Percentiles rank a stretch among this genome's conserved stretches.
These are phyloP conservation scores for Aquilaria sinensis DNA, from an alignment of 345 rosid species.

Conservation along the genomic window DNA sequence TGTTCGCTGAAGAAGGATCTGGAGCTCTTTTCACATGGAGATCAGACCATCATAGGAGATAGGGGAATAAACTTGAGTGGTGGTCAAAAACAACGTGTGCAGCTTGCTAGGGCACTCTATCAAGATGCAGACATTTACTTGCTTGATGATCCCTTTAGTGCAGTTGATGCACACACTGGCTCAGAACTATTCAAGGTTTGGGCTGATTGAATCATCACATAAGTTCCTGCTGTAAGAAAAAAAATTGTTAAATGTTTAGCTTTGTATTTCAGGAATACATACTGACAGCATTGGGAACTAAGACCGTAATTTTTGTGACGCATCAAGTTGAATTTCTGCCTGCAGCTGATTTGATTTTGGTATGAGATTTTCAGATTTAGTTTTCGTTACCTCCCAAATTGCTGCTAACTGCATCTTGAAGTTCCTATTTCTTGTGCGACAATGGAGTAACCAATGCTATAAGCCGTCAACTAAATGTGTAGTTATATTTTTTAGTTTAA, in stretches of 20 bases:
- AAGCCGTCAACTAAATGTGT: neutral
- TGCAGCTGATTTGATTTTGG: conserved; percentile 91
- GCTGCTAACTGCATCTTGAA: conserved; percentile 4
- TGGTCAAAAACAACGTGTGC: conserved; percentile 98
- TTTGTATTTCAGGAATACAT: conserved; percentile 80
- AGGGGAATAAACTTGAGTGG: conserved; percentile 99
- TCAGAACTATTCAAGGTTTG: conserved; percentile 93
- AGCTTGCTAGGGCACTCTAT: conserved; percentile 98
- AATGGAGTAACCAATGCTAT: neutral
- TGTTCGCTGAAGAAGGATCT: conserved; percentile 93
- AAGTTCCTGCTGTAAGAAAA: conserved; percentile 11
- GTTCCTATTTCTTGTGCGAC: neutral
- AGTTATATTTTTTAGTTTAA: neutral
- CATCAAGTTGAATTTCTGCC: conserved; percentile 99
- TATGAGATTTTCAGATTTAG: conserved; percentile 31
- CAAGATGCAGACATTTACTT: conserved; percentile 98
- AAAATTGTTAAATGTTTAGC: conserved; percentile 18
- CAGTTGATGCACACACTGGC: conserved; percentile 98
- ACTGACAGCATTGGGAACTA: conserved; percentile 70
- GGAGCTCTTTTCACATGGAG: conserved; percentile 97
- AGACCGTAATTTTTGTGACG: conserved; percentile 92
- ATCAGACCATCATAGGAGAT: conserved; percentile 98
- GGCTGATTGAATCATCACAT: conserved; percentile 6
- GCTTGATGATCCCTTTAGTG: conserved; percentile 99
- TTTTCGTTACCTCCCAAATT: conserved; percentile 3